phyloP scores from a whole-genome alignment of 257 asterid species.

The Solanum bulbocastanum region DNA sequence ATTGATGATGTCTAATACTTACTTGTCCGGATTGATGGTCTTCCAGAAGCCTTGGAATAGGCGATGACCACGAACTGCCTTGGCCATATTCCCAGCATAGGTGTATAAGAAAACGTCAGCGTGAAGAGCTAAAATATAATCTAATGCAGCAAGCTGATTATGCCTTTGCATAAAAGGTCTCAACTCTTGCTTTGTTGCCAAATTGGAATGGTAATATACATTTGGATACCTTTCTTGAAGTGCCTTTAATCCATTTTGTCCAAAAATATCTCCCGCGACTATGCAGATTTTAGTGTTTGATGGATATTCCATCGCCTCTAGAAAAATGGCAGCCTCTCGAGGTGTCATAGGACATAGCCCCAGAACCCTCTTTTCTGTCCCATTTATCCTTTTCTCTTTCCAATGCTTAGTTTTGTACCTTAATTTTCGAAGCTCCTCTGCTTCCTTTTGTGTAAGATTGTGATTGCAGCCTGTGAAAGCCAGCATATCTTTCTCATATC shows the following conservation, averaged over 20 bases:
- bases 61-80: slow-evolving; percentile 39
- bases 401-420: slow-evolving; percentile 24
- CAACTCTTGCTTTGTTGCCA: slow-evolving; percentile 30
- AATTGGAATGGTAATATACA: slow-evolving; percentile 17
- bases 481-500: slow-evolving; percentile 43
- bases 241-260: slow-evolving; percentile 7
- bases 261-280: slow-evolving; percentile 24
- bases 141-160: slow-evolving; percentile 35
- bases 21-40: slow-evolving; percentile 32
- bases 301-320: slow-evolving; percentile 29
- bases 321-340: slow-evolving; percentile 31
- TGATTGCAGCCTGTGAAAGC: slow-evolving; percentile 41
- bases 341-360: slow-evolving; percentile 39
- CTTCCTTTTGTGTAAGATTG: slow-evolving; percentile 19
- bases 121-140: slow-evolving; percentile 23
- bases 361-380: slow-evolving; percentile 14
- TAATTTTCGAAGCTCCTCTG: slow-evolving; percentile 12
- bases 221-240: slow-evolving; percentile 21
- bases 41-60: slow-evolving; percentile 21
- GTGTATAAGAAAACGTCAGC: slow-evolving; percentile 31
- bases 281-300: slow-evolving; percentile 18
- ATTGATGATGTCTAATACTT: not conserved
- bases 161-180: slow-evolving; percentile 1
- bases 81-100: slow-evolving; percentile 36
- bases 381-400: slow-evolving; percentile 30